Evolutionary conservation across 306 rosid species (phyloP), one percentile per base, ranked within the genome.

Genomic region (Senna tora): DNA sequence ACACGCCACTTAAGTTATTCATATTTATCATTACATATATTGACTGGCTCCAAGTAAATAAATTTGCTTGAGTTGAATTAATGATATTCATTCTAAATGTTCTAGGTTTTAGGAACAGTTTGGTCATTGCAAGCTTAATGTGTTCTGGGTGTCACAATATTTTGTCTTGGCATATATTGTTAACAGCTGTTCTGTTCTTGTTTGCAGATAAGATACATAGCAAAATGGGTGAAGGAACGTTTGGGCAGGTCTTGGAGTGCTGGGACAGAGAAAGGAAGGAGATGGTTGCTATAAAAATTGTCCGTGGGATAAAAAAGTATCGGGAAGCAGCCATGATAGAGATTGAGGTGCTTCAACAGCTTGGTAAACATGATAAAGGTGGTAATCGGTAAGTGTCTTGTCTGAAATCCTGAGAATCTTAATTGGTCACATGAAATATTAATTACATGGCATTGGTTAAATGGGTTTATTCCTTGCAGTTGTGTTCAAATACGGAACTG

Each of bases 401-500:
- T 16, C 54, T 72, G 20, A 11, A 34, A 19, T 59, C 47, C 51
- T 56, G 33, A 55, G 72, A 41, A 5, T 38, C 22, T 11, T 15
- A 36, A 17, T 63, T 69, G 22, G 16, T 56, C 19, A 12, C 63
- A 59, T 47, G 66, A 71, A 39, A 63, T 74, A 65, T 77, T 52
- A 47, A 59, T 69, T 60, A 77, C 66, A 20, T 77, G 62, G 84
- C 90, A 41, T 71, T 75, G 74, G 95, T 94, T 94, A 88, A 91
- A 91, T 78, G 82, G 81, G 87, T 83, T 88, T 84, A 81, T 91
- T 94, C 97, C 93, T 94, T 94, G 99, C 99, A 94, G 99, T 94
- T 94, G 97, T 94, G 99, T 94, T 84, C 99, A 94, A 94, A 77
- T 94, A 86, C 89, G 96, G 99, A 89, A 94, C 98, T 94, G 98